Evolutionary conservation across 108 stramenopile species (phyloP).

Genomic region (Chaetoceros tenuissimus): DNA sequence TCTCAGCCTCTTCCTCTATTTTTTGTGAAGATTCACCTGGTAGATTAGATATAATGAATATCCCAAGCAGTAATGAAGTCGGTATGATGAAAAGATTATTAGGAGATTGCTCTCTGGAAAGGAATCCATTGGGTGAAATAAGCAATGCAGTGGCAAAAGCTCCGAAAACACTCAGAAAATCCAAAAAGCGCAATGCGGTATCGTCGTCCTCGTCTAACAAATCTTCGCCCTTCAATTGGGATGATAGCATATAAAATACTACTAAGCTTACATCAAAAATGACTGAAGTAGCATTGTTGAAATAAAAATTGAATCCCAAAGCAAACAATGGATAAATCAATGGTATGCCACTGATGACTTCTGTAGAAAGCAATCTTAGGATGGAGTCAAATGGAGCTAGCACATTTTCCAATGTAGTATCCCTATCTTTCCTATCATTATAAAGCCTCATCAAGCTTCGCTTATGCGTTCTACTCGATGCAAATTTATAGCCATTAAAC

Average conservation of each 20-base stretch:
- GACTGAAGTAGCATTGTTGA: neutral
- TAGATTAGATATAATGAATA: too few species aligned
- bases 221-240: neutral
- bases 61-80: too few species aligned
- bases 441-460: too few species aligned
- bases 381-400: too few species aligned
- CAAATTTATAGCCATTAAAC: too few species aligned
- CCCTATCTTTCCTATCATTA: too few species aligned
- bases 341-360: too few species aligned
- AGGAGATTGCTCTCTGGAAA: neutral
- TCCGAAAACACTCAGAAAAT: conserved; percentile 45
- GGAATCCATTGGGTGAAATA: neutral
- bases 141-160: conserved; percentile 34
- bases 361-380: too few species aligned
- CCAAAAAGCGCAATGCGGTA: conserved; percentile 7
- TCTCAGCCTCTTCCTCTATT: neutral
- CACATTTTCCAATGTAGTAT: too few species aligned
- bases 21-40: too few species aligned
- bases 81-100: too few species aligned
- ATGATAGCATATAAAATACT: neutral
- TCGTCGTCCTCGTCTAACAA: neutral
- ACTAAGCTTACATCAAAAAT: neutral
- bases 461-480: too few species aligned
- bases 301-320: neutral
- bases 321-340: neutral